phyloP scores from a whole-genome alignment of 495 filamentous ascomycete genomes.

The Thozetella sp. region DNA sequence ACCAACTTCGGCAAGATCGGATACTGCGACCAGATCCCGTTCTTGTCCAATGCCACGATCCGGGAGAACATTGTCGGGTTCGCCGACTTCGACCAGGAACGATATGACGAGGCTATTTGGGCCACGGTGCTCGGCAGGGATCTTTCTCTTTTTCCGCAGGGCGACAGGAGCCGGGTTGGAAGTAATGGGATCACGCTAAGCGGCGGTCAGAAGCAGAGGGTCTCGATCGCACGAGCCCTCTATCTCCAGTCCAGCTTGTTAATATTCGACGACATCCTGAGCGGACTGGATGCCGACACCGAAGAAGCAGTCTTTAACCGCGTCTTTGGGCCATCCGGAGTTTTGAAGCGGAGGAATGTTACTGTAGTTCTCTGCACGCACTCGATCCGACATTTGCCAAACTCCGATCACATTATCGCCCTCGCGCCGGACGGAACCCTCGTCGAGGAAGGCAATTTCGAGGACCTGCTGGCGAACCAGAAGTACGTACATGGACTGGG shows the following conservation, averaged over 20 bases:
- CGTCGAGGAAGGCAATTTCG: constrained; percentile 40
- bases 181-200: constrained; percentile 62
- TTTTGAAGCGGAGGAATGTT: constrained; percentile 46
- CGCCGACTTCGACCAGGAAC: constrained; percentile 49
- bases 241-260: constrained; percentile 4
- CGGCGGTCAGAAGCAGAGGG: constrained; percentile 65
- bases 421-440: constrained; percentile 35
- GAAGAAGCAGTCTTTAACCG: constrained; percentile 57
- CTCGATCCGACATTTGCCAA: constrained; percentile 29
- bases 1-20: constrained; percentile 12
- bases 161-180: constrained; percentile 57
- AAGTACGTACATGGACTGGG: constrained; percentile 11
- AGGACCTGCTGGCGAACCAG: background rate
- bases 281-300: constrained; percentile 60
- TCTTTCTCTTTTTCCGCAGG: constrained; percentile 45
- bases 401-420: constrained; percentile 43
- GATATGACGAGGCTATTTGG: constrained; percentile 60
- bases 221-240: constrained; percentile 23
- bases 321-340: constrained; percentile 53
- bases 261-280: constrained; percentile 23
- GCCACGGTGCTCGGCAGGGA: constrained; percentile 59
- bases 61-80: constrained; percentile 57
- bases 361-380: constrained; percentile 40
- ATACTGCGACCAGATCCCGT: constrained; percentile 44
- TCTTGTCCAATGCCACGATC: constrained; percentile 61